Evolutionary conservation across 441 rosid species (phyloP), one percentile per base, ranked within the genome.

Genomic region (Omphalea diandra): DNA sequence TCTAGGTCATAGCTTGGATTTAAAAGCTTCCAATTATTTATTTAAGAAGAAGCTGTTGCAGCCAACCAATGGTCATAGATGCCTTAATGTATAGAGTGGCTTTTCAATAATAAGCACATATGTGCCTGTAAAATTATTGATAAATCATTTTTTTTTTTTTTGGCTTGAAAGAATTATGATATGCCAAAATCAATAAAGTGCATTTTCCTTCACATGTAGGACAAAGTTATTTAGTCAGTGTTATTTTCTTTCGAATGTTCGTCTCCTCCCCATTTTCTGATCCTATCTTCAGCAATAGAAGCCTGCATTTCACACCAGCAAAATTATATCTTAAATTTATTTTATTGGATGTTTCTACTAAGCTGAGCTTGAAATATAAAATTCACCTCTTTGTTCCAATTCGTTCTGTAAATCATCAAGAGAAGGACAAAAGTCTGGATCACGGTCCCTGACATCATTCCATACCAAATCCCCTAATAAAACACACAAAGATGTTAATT

Each of bases 391-490:
- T 14, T 82, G 73, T 66, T 74, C 92, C 92, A 87, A 63, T 84
- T 84, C n/a, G 89, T 82, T 73, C 29, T 80, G 8, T 72, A 80
- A 65, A 87, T 46, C 73, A 86, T 79, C 38, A 41, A 50, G 43
- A 72, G 62, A 3, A 87, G 83, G 4, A 75, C 72, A 40, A 59
- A 33, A 0, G 90, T 86, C 29, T 87, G 89, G 1, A 79, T 63
- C 1, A 71, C 67, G 3, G 82, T 84, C 15, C 91, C 90, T 0
- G 67, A 56, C 59, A 83, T 22, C 90, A 87, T 86, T 27, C 90
- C 90, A 2, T 46, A 71, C 87, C 90, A 86, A 64, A 86, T 84
- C 8, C 92, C 89, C 86, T 89, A 71, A 15, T 53, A 32, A 63
- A 35, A 38, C 38, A 3, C 17, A 1, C 56, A 54, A 15, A 61